A percentile compares a stretch with the other conserved stretches of the same genome.
Conservation (phyloP, 2,329 filamentous ascomycete genomes). For the Penicillium sp. region DNA sequence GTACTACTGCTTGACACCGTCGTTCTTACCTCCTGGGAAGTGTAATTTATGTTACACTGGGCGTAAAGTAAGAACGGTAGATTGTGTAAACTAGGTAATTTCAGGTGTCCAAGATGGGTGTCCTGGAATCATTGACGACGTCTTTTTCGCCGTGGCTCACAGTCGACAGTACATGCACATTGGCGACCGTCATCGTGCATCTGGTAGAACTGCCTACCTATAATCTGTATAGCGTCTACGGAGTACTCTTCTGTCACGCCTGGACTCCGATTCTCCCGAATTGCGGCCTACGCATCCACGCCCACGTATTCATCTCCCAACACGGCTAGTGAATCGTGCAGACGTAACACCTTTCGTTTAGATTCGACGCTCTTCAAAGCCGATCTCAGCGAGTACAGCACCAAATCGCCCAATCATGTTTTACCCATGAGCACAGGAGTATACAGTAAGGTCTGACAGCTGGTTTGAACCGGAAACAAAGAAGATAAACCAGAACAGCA, state of each 20-base stretch:
- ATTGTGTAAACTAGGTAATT: not conserved
- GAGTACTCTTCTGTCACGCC: not conserved
- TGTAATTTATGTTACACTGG: not conserved
- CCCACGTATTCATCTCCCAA: conserved; percentile 20
- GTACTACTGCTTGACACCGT: conserved; percentile 22
- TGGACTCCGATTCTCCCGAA: not conserved
- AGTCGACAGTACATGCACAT: not conserved
- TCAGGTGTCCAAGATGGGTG: not conserved
- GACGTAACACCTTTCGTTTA: conserved; percentile 10
- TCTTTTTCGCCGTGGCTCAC: conserved; percentile 1
- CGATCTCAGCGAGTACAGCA: not conserved
- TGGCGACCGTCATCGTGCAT: not conserved
- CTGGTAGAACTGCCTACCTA: too few species aligned
- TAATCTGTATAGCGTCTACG: not conserved
- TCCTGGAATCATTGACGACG: not conserved
- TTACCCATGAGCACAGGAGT: not conserved
- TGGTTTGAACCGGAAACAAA: not conserved
- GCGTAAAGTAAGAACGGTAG: not conserved
- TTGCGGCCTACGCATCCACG: not conserved
- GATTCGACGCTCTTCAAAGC: conserved; percentile 1
- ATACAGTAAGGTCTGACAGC: not conserved
- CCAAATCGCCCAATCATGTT: not conserved
- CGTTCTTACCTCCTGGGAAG: conserved; percentile 13
- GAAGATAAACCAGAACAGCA: not conserved
- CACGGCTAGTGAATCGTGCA: conserved; percentile 18